Evolutionary conservation across 2,329 filamentous ascomycete species (phyloP), one percentile per base, ranked within the genome.

Genomic region (Botrytis deweyae): DNA sequence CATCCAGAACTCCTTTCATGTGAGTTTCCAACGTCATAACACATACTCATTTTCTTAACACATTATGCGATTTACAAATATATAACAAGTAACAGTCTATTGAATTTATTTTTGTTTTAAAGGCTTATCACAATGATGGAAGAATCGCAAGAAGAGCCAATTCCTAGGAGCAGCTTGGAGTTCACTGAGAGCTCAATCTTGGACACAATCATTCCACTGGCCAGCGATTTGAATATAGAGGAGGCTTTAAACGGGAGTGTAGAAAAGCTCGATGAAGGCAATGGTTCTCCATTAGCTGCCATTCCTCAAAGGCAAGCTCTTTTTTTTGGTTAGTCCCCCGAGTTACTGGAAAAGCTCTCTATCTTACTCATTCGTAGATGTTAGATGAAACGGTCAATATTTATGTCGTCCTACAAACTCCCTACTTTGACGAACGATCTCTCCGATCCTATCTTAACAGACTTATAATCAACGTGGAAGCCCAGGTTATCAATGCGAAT

Each of bases 341-440:
- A 76, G 74, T 72, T 69, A 74, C 73, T 78, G 78, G 76, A 76
- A 77, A 79, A 77, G 77, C 75, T 80, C 77, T 77, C 76, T 80
- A 79, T 84, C 82, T 83, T 84, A 83, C 87, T 87, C 82, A 87
- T 84, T 82, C 80, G 78, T 83, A 87, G 84, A 84, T 80, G 80
- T 74, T 83, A 94, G 92, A 95, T 87, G 92, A 95, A 84, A 89
- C 89, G 40, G 86, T 92, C 73, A 85, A 90, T 76, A 86, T 94
- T 29, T 89, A 92, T 79, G 84, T 94, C 75, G 85, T 93, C 18
- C 86, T 95, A 73, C 88, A 88, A 78, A 90, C 90, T 14, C 89
- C 90, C 6, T 85, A 87, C 79, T 84, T 87, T 73, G 87, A 89
- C 72, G 87, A 91, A 74, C 81, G 84, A 46, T 83, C 84, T 0